A percentile compares a stretch with the other conserved stretches of the same genome.
These are phyloP conservation scores for Hypoxylon sp. DNA, from an alignment of 2,329 filamentous ascomycete genomes.

Conservation along the genomic window DNA sequence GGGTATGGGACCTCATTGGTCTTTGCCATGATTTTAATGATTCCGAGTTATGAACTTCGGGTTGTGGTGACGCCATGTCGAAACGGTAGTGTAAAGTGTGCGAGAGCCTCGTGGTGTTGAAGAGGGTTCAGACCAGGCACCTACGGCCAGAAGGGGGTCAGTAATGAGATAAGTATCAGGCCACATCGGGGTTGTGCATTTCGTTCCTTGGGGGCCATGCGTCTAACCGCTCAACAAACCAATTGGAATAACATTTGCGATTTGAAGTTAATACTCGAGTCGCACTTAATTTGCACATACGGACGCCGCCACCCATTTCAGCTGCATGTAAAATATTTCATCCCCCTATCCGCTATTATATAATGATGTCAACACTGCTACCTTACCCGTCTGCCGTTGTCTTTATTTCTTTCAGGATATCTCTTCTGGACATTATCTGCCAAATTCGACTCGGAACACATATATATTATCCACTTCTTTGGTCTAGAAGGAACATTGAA, in stretches of 20 bases:
- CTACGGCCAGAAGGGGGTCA: too few species aligned
- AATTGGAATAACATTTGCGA: too few species aligned
- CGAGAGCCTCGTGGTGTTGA: not conserved
- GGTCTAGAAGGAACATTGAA: not conserved
- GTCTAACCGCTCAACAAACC: not conserved
- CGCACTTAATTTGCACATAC: not conserved
- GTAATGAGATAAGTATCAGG: not conserved
- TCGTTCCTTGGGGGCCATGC: not conserved
- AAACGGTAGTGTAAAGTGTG: not conserved
- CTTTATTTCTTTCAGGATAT: too few species aligned
- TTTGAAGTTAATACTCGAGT: not conserved
- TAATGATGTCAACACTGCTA: too few species aligned
- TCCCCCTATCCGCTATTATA: not conserved
- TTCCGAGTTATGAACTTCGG: not conserved
- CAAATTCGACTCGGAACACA: too few species aligned
- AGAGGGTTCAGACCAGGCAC: too few species aligned
- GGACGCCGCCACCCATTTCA: not conserved
- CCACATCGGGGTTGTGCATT: not conserved
- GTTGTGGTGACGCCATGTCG: not conserved
- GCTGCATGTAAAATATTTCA: not conserved
- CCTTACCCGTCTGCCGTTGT: too few species aligned
- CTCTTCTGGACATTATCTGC: too few species aligned
- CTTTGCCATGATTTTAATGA: not conserved
- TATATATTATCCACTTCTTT: not conserved
- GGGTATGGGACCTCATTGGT: conserved; percentile 13